Evolutionary conservation across 352 stramenopile species (phyloP).

Genomic region (Phytopythium delawarense): DNA sequence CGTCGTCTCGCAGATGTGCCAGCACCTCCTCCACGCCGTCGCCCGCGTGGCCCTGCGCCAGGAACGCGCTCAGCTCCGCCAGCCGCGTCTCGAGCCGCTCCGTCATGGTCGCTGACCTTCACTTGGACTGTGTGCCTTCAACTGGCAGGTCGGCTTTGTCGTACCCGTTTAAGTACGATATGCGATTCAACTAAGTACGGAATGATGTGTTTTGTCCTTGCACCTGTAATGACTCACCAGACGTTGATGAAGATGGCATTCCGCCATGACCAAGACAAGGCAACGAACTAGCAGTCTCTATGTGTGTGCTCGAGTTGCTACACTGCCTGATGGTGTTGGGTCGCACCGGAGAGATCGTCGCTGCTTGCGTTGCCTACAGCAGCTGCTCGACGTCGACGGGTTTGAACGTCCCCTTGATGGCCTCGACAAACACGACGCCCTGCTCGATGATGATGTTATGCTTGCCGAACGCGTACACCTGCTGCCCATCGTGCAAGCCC

Average conservation of each 20-base stretch:
- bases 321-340: background rate
- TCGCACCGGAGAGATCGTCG: background rate
- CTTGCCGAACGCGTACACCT: conserved; percentile 76
- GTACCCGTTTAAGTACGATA: background rate
- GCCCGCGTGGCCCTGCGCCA: conserved; percentile 51
- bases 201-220: background rate
- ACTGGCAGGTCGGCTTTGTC: background rate
- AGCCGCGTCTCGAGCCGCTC: conserved; percentile 48
- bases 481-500: conserved; percentile 69
- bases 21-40: conserved; percentile 67
- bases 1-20: conserved; percentile 43
- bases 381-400: conserved; percentile 77
- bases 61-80: conserved; percentile 54
- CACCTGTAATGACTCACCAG: background rate
- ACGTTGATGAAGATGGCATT: background rate
- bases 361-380: conserved; percentile 19
- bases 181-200: background rate
- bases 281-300: background rate
- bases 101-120: conserved; percentile 17
- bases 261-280: background rate
- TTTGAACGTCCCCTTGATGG: conserved; percentile 57
- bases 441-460: conserved; percentile 84
- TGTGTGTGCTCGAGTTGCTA: background rate
- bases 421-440: conserved; percentile 73
- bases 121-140: background rate